Percentiles rank a stretch among this genome's conserved stretches.
Evolutionary conservation across 305 asterid species (phyloP).

Genomic region (Fraxinus baroniana): DNA sequence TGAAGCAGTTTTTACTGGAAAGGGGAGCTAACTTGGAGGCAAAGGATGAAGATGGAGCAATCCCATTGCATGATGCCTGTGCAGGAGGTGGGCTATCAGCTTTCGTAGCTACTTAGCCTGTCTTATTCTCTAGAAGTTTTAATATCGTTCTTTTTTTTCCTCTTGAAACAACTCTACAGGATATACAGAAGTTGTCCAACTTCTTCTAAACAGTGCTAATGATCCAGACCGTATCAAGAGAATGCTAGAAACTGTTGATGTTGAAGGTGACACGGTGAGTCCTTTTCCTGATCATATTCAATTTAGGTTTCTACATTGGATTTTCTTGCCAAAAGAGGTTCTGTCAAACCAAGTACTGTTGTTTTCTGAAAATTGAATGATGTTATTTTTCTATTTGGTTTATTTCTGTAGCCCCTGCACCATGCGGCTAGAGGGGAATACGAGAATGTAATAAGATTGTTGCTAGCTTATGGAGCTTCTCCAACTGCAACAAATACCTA

Average conservation of each 20-base stretch:
- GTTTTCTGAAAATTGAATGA: not conserved
- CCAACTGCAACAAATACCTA: conserved; percentile 49
- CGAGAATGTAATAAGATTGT: conserved; percentile 44
- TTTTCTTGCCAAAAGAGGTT: not conserved
- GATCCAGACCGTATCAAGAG: conserved; percentile 54
- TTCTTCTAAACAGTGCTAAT: conserved; percentile 50
- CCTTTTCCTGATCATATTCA: not conserved
- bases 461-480: conserved; percentile 65
- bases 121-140: not conserved
- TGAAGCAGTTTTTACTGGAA: conserved; percentile 68
- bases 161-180: conserved; percentile 42
- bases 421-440: conserved; percentile 95
- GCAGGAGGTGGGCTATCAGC: conserved; percentile 67
- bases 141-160: not conserved
- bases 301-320: not conserved
- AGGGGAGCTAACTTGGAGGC: conserved; percentile 82
- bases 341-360: not conserved
- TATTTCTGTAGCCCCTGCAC: conserved; percentile 71
- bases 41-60: conserved; percentile 88
- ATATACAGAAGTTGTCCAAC: conserved; percentile 64
- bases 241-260: conserved; percentile 70
- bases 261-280: conserved; percentile 90
- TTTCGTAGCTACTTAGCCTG: not conserved
- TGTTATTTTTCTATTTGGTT: conserved; percentile 1
- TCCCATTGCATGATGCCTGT: conserved; percentile 96